Conservation (phyloP, 306 rosid genomes). For the Hippophae rhamnoides region DNA sequence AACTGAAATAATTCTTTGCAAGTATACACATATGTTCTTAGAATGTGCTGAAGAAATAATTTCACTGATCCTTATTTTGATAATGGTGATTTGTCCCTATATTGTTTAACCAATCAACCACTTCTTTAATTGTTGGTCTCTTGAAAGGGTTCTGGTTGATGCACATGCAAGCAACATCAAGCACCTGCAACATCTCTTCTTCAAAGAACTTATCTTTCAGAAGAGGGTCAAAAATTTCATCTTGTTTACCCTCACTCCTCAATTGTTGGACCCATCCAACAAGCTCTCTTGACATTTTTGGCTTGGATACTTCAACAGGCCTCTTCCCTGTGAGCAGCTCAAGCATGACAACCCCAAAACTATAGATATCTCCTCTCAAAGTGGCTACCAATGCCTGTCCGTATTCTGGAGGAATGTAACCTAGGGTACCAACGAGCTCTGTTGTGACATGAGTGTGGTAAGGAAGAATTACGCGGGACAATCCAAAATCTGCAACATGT, state of each 20-base stretch:
- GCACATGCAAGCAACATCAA: conserved; percentile 87
- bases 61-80: conserved; percentile 44
- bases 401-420: conserved; percentile 93
- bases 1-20: conserved; percentile 40
- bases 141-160: conserved; percentile 64
- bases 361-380: conserved; percentile 86
- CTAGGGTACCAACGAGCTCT: conserved; percentile 93
- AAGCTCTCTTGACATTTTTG: conserved; percentile 64
- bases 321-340: conserved; percentile 83
- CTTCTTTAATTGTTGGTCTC: conserved; percentile 81
- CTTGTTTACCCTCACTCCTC: conserved; percentile 67
- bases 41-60: conserved; percentile 19
- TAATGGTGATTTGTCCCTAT: conserved; percentile 38
- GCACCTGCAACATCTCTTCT: conserved; percentile 68
- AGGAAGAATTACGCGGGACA: conserved; percentile 80
- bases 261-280: conserved; percentile 79
- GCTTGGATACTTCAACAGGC: conserved; percentile 78
- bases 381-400: conserved; percentile 99
- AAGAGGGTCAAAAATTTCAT: conserved; percentile 58
- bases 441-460: conserved; percentile 94
- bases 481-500: conserved; percentile 86
- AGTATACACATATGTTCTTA: conserved; percentile 41
- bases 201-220: conserved; percentile 66
- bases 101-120: conserved; percentile 71
- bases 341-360: conserved; percentile 91